Evolutionary conservation across 2,329 filamentous ascomycete species (phyloP).

Genomic region (Phaeosphaeriaceae sp.): DNA sequence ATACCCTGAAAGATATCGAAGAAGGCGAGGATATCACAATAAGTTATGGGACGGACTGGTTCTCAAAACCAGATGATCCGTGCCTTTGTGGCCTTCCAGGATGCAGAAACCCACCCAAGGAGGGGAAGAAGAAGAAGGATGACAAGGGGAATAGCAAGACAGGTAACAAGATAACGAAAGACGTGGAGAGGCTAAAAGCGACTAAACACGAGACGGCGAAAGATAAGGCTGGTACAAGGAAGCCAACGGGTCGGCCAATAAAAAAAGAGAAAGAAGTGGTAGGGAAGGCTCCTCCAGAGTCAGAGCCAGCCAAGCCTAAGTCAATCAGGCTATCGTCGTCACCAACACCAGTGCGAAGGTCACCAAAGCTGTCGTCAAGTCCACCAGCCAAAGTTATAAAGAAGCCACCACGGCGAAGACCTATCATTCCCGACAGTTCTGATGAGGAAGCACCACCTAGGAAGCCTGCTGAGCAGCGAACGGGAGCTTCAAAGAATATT

Average conservation of each 20-base stretch:
- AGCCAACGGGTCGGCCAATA: too few species aligned
- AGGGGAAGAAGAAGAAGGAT: neutral
- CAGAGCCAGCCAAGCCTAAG: too few species aligned
- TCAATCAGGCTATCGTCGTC: too few species aligned
- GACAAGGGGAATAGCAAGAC: neutral
- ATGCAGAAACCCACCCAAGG: slow-evolving; percentile 6
- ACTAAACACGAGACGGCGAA: too few species aligned
- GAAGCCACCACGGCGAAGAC: neutral
- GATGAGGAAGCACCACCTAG: neutral
- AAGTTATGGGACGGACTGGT: slow-evolving; percentile 13
- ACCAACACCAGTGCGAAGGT: neutral
- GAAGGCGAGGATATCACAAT: slow-evolving; percentile 12
- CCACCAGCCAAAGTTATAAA: neutral
- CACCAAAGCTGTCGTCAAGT: neutral
- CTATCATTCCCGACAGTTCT: neutral
- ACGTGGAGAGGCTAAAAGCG: too few species aligned
- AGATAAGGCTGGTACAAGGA: too few species aligned
- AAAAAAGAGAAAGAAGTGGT: too few species aligned
- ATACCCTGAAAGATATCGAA: neutral
- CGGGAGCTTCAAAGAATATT: too few species aligned
- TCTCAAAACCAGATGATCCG: neutral
- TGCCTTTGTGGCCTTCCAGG: slow-evolving; percentile 2
- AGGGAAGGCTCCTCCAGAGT: too few species aligned
- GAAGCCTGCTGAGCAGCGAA: too few species aligned
- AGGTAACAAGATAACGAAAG: too few species aligned